phyloP scores from a whole-genome alignment of 257 asterid genomes.

The Solanum rostratum region DNA sequence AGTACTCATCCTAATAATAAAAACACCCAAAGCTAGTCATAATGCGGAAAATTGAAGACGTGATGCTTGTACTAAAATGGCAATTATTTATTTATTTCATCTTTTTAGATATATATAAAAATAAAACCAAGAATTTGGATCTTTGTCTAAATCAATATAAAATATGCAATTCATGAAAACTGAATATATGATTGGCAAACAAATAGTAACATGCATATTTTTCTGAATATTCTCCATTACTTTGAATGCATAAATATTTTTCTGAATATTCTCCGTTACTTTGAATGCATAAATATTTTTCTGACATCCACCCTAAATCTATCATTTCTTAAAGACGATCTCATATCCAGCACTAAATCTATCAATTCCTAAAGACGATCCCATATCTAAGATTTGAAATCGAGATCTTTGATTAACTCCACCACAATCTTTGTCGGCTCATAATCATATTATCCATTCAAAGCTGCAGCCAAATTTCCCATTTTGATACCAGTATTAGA shows the following conservation, averaged over 20 bases:
- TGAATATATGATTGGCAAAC: not conserved
- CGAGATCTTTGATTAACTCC: fast-evolving
- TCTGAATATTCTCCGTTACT: not conserved
- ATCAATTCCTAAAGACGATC: fast-evolving
- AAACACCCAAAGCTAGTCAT: too few relatives aligned
- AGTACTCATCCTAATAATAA: too few relatives aligned
- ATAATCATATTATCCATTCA: not conserved
- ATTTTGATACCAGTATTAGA: conserved; percentile 15
- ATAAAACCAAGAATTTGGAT: too few relatives aligned
- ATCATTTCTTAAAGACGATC: too few relatives aligned
- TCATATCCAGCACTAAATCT: not conserved
- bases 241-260: not conserved
- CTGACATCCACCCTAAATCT: too few relatives aligned
- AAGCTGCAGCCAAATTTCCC: conserved; percentile 44
- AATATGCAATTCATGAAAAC: not conserved
- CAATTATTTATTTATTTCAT: not conserved
- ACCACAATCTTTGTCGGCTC: fast-evolving
- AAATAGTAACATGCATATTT: not conserved
- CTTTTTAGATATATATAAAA: too few relatives aligned
- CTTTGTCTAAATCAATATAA: too few relatives aligned
- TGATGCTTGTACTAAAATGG: not conserved
- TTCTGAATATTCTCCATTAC: not conserved
- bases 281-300: not conserved
- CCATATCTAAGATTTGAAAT: fast-evolving
- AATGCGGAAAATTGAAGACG: not conserved